Base-by-base conservation (phyloP, 108 stramenopile species). In the Fragilaria radians region DNA sequence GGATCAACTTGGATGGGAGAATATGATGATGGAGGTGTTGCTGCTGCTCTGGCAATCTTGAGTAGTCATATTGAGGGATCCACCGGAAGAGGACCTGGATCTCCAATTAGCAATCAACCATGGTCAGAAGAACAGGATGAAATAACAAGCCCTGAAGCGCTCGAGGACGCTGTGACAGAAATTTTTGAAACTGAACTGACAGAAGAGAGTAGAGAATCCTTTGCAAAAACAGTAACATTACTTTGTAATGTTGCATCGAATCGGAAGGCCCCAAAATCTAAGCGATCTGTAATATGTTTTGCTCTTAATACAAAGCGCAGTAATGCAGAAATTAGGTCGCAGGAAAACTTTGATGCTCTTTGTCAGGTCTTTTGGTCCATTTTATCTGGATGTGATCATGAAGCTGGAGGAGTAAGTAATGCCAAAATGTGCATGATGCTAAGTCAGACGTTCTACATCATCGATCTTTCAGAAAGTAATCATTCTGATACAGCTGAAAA, bases 341-440 rank as follows among this genome's bases (percentile, higher is more conserved):
- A 27, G 1, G 19, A 31, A 11, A 73, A 79, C 46, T 89, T 85
- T 69, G 78, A 82, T 36, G 63, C 71, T 21, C 66, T 89, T 0
- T 81, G 83, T 60, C 57, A 50, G 21, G 59, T 89, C 4, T 83
- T 85, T 29, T 5, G 64, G 51, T 63, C 84, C 18, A 76, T 89
- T 47, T 59, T 89, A 2, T 61, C 71, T 19, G 83, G 88, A 26
- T 85, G 88, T 36, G 81, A 59, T 28, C 50, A 67, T 36, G 78
- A 75, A 46, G 59, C 70, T 7, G 56, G 67, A 25, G 82, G 80
- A 48, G 71, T 83, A 17, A 69, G 82, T 18, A 81, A 72, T 48
- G 80, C 84, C 1, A 85, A 83, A 65, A 77, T 89, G 82, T 56
- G 66, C 4, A 89, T 89, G 82, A 83, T 81, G 68, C 77, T 89